Percentiles rank a stretch among this genome's conserved stretches.
These are phyloP conservation scores for Seminavis robusta DNA, from an alignment of 108 stramenopile genomes.

Conservation along the genomic window DNA sequence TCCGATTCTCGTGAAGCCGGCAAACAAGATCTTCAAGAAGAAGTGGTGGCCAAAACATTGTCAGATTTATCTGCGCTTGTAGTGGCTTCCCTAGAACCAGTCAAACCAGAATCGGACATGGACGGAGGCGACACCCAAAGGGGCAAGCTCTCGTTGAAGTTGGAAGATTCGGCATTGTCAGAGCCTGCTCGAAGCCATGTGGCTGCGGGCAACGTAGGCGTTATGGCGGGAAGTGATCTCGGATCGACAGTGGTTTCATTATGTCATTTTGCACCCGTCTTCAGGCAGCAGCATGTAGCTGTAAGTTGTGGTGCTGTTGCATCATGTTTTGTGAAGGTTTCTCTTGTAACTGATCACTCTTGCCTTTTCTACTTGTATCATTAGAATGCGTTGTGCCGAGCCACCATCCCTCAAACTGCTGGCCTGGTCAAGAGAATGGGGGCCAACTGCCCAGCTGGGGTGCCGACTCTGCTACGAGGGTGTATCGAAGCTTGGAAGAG, in stretches of 20 bases:
- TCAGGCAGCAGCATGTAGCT: constrained; percentile 66
- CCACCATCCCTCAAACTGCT: constrained; percentile 50
- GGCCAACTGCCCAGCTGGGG: constrained; percentile 62
- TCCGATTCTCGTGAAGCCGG: constrained; percentile 26
- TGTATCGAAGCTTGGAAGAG: constrained; percentile 54
- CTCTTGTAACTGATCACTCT: background rate
- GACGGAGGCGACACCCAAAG: background rate
- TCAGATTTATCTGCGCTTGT: constrained; percentile 40
- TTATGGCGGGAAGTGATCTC: constrained; percentile 32
- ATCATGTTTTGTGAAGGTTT: no score
- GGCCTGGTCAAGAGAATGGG: constrained; percentile 52
- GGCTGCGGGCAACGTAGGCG: constrained; percentile 1
- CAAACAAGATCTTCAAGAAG: constrained; percentile 57
- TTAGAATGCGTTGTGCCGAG: constrained; percentile 63
- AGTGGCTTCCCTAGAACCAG: constrained; percentile 21
- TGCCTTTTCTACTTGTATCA: constrained; percentile 1
- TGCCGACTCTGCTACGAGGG: constrained; percentile 54
- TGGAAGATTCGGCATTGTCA: constrained; percentile 37
- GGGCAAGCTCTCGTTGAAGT: constrained; percentile 3
- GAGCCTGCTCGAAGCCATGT: constrained; percentile 15
- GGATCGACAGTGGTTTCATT: constrained; percentile 46
- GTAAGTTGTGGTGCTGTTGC: no score
- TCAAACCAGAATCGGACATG: background rate
- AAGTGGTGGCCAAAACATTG: constrained; percentile 34
- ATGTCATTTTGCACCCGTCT: constrained; percentile 61